Conservation (phyloP, 352 stramenopile species). For the Pythium rhizo-oryzae region DNA sequence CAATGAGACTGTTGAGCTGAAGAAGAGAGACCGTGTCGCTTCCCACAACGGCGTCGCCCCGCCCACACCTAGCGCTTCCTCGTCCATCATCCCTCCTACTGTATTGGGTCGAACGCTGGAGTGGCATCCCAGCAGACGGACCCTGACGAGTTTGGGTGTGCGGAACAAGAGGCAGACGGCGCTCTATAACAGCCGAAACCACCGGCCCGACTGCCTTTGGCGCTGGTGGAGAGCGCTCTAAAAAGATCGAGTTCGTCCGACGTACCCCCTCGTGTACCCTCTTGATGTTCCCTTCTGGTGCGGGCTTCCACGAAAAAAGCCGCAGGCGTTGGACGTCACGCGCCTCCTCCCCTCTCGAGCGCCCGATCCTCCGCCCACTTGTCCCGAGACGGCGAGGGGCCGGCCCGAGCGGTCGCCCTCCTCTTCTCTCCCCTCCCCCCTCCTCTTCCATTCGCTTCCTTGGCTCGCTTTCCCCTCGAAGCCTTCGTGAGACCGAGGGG, state of each 20-base stretch:
- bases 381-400: not conserved
- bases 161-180: not conserved
- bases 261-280: not conserved
- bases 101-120: no score
- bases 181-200: not conserved
- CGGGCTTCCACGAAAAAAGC: not conserved
- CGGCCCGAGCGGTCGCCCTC: not conserved
- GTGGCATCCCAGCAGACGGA: no score
- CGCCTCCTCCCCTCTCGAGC: not conserved
- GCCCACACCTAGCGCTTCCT: not conserved
- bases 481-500: not conserved
- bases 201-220: no score
- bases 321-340: slow-evolving; percentile 14
- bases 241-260: not conserved
- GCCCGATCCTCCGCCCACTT: not conserved
- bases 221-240: slow-evolving; percentile 3
- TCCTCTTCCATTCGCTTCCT: no score
- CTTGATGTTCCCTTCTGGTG: not conserved
- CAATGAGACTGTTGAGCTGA: slow-evolving; percentile 1
- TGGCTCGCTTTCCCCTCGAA: no score
- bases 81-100: not conserved
- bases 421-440: no score
- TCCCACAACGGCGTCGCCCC: no score
- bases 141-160: not conserved
- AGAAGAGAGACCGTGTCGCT: no score